Evolutionary conservation across 345 rosid genomes (phyloP).

Genomic region (Salix brachista): DNA sequence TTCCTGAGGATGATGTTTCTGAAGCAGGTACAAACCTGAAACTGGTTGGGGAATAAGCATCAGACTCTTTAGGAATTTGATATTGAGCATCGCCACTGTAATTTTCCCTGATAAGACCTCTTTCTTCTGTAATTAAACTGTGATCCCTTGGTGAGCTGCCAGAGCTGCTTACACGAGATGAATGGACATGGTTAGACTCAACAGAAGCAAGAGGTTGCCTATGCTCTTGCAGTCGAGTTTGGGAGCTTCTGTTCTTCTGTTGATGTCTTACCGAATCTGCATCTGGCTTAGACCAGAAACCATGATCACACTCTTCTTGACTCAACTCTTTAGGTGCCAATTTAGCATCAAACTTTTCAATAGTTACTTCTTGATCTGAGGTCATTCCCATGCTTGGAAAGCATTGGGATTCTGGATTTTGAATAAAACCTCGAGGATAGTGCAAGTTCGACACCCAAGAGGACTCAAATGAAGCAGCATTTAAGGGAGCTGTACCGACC

Average conservation of each 20-base stretch:
- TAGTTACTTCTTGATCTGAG: constrained; percentile 8
- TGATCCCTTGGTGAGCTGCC: constrained; percentile 5
- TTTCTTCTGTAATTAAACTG: not conserved
- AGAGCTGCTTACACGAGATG: constrained; percentile 3
- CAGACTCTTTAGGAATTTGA: not conserved
- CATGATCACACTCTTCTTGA: constrained; percentile 4
- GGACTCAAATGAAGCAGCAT: not conserved
- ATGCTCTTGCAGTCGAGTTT: not conserved
- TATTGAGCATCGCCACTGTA: not conserved
- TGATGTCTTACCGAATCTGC: not conserved
- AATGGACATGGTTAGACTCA: not conserved
- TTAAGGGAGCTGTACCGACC: constrained; percentile 5
- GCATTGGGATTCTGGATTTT: not conserved
- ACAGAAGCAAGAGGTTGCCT: constrained; percentile 1
- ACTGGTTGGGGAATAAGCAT: not conserved
- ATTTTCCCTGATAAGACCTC: not conserved
- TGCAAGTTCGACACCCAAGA: constrained; percentile 13
- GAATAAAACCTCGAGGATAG: constrained; percentile 6
- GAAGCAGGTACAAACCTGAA: constrained; percentile 7
- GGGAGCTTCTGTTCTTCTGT: constrained; percentile 1
- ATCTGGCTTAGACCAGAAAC: constrained; percentile 4
- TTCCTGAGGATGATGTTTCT: constrained; percentile 5
- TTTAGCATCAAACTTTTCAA: constrained; percentile 2
- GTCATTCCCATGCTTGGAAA: constrained; percentile 12
- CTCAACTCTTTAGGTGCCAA: constrained; percentile 2